Evolutionary conservation across 2,329 filamentous ascomycete species (phyloP).

Genomic region (Orbilia javanica): DNA sequence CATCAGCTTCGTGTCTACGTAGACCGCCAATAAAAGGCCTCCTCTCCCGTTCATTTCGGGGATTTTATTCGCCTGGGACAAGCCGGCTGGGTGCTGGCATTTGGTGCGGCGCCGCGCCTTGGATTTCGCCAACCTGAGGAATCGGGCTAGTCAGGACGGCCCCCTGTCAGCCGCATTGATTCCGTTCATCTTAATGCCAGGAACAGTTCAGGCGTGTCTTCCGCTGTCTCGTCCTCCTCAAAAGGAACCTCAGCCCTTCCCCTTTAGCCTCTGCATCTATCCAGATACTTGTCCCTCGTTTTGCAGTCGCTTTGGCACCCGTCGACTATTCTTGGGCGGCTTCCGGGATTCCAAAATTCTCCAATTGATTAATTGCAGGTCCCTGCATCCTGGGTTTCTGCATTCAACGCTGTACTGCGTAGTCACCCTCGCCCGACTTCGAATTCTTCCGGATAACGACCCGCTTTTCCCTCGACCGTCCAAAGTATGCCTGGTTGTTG

Average conservation of each 20-base stretch:
- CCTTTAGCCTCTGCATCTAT: neutral
- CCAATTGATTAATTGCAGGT: neutral
- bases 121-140: neutral
- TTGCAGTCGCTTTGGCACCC: neutral
- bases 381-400: no score
- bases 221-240: neutral
- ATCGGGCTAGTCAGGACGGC: constrained; percentile 2
- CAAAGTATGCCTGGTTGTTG: constrained; percentile 23
- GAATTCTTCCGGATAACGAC: constrained; percentile 4
- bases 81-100: neutral
- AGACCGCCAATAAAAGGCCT: neutral
- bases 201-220: neutral
- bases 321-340: neutral
- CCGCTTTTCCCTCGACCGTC: constrained; percentile 8
- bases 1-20: neutral
- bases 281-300: neutral
- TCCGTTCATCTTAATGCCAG: constrained; percentile 3
- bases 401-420: neutral
- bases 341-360: neutral
- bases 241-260: neutral
- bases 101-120: constrained; percentile 2
- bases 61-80: neutral
- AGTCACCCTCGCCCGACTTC: neutral
- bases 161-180: constrained; percentile 23
- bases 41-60: neutral